Percentiles rank a stretch among this genome's conserved stretches.
Evolutionary conservation across 495 filamentous ascomycete genomes (phyloP).

Genomic region (Talaromyces nanjingensis): DNA sequence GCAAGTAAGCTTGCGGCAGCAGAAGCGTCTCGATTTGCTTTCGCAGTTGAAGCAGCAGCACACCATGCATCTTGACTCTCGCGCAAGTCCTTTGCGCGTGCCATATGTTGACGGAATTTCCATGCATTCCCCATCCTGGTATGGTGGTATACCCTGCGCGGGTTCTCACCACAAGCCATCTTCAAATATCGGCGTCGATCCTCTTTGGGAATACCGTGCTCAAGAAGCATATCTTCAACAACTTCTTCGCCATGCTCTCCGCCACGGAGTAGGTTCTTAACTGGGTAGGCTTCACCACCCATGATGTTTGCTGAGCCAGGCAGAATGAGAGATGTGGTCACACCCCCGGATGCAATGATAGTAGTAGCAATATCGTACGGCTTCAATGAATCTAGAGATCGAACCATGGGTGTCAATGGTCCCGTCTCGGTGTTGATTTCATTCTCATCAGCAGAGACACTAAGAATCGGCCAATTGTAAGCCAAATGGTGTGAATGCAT

Average conservation of each 20-base stretch:
- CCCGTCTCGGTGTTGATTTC: conserved; percentile 16
- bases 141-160: conserved; percentile 24
- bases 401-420: conserved; percentile 48
- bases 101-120: conserved; percentile 56
- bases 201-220: conserved; percentile 28
- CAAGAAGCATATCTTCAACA: conserved; percentile 43
- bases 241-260: conserved; percentile 44
- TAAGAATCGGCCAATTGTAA: conserved; percentile 17
- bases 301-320: conserved; percentile 62
- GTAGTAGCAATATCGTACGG: conserved; percentile 48
- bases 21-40: conserved; percentile 15
- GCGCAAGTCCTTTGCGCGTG: conserved; percentile 43
- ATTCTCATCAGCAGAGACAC: conserved; percentile 17
- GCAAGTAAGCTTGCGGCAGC: conserved; percentile 13
- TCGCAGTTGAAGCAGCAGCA: conserved; percentile 33
- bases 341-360: conserved; percentile 61
- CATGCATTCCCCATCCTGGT: conserved; percentile 54
- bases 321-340: conserved; percentile 58
- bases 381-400: conserved; percentile 50
- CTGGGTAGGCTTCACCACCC: conserved; percentile 56
- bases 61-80: conserved; percentile 56
- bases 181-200: conserved; percentile 53
- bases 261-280: conserved; percentile 51
- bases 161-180: conserved; percentile 67
- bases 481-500: conserved; percentile 53